Evolutionary conservation across 352 stramenopile genomes (phyloP), one percentile per base, ranked within the genome.

Genomic region (Pythium dissotocum): DNA sequence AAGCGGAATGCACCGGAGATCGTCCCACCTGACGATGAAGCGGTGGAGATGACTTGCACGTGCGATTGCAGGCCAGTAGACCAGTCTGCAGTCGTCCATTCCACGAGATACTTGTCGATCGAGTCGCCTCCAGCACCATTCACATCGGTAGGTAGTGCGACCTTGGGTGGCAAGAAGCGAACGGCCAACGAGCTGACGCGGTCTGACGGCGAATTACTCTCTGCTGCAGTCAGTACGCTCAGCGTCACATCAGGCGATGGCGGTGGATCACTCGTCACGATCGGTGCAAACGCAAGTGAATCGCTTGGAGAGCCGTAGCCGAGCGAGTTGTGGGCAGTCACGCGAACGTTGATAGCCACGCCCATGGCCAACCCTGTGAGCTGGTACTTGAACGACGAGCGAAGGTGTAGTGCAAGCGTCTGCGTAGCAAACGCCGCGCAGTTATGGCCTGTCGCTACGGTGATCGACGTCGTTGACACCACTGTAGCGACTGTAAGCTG

Each of bases 71-170:
- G 95, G 10, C 55, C 61, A 13, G 64, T 73, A 0, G 78, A 63
- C 70, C 93, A 99, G 42, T 88, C 77, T 4, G 72, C 73, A n/a
- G 89, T 83, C 14, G 80, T 92, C 95, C 95, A 99, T 63, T 99
- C 97, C 9, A 99, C 79, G 9, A 98, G 72, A 67, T 98, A 99
- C 55, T 89, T 82, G 1, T 83, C 84, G 42, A 98, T 78, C 4
- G 63, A 30, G 6, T 86, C 86, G 10, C 96, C 96, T n/a, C 95
- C 95, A 32, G 87, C 69, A 57, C 93, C 91, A 30, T 96, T 89
- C 9, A 85, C 18, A 62, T 98, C 92, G 0, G 71, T 82, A 1
- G 76, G 49, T 6, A 65, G 42, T 6, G 62, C 73, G 60, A 83
- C 83, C 58, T 64, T 80, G 12, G 82, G 91, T 12, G 76, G 90